Conservation (phyloP, 2,329 filamentous ascomycete species). For the Periconia macrospinosa region DNA sequence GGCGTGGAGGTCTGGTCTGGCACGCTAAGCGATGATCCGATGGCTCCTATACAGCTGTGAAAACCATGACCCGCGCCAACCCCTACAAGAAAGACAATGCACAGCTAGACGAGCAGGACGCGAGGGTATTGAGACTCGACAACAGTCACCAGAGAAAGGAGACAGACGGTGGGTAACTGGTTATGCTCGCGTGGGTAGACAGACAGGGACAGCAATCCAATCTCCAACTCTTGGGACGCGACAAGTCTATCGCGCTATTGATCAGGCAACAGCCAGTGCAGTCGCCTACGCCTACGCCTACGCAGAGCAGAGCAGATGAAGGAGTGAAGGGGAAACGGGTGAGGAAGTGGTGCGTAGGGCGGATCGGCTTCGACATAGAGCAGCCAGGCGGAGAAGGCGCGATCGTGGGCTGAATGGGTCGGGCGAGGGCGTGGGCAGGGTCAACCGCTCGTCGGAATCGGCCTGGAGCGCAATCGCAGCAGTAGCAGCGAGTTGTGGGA, state of each 20-base stretch:
- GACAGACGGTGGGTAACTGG: not conserved
- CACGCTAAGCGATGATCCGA: slow-evolving; percentile 35
- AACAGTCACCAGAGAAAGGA: not conserved
- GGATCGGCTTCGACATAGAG: slow-evolving; percentile 21
- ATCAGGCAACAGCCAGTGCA: slow-evolving; percentile 3
- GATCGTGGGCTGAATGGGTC: slow-evolving; percentile 6
- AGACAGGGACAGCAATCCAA: slow-evolving; percentile 2
- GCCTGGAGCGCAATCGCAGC: not conserved
- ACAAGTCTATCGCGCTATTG: slow-evolving; percentile 3
- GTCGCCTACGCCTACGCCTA: not conserved
- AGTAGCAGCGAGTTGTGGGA: not conserved
- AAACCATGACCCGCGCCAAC: slow-evolving; percentile 28
- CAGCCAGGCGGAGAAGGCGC: slow-evolving; percentile 3
- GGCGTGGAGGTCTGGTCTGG: slow-evolving; percentile 20
- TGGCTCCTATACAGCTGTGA: slow-evolving; percentile 19
- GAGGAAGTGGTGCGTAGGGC: slow-evolving; percentile 2
- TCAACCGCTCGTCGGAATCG: too few species aligned
- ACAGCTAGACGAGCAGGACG: slow-evolving; percentile 7
- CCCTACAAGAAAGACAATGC: slow-evolving; percentile 12
- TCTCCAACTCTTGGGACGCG: slow-evolving; percentile 1
- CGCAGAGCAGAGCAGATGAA: not conserved
- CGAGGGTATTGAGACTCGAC: not conserved
- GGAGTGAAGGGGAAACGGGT: slow-evolving; percentile 5
- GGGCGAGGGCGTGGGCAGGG: not conserved
- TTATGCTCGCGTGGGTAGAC: not conserved